Evolutionary conservation across 208 protist species (phyloP).

Genomic region (Acanthamoeba sp.): DNA sequence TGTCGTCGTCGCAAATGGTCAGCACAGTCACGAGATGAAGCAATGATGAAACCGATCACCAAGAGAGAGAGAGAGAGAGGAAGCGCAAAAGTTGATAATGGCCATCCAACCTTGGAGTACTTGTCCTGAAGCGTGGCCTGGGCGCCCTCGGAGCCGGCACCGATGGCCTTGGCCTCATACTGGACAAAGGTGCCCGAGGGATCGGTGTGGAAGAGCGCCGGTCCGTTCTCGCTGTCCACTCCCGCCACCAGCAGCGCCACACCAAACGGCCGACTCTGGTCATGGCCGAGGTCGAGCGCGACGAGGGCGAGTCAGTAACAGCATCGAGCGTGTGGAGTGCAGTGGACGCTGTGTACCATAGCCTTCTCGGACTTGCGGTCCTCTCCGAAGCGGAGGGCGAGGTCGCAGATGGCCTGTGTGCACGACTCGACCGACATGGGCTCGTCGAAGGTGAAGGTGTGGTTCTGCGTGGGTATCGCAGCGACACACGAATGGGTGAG

Average conservation of each 20-base stretch:
- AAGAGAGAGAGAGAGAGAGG: neutral
- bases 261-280: conserved; percentile 97
- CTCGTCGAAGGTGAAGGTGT: conserved; percentile 99
- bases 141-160: conserved; percentile 98
- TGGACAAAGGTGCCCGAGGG: conserved; percentile 97
- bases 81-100: neutral
- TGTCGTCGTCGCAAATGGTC: conserved; percentile 10
- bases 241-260: conserved; percentile 99
- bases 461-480: conserved; percentile 98
- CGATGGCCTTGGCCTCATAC: conserved; percentile 99
- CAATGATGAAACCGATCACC: too few relatives aligned
- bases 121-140: conserved; percentile 98
- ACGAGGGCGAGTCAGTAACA: neutral
- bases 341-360: conserved; percentile 85
- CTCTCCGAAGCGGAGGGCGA: conserved; percentile 98
- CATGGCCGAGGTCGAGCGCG: neutral
- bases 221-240: conserved; percentile 96
- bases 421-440: conserved; percentile 97
- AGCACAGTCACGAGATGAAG: conserved; percentile 59
- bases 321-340: neutral
- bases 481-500: too few relatives aligned
- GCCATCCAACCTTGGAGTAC: conserved; percentile 92
- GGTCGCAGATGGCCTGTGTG: conserved; percentile 98
- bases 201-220: conserved; percentile 97
- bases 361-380: conserved; percentile 92